A percentile compares a stretch with the other conserved stretches of the same genome.
Conservation (phyloP, 306 rosid genomes). For the Prosopis cineraria region DNA sequence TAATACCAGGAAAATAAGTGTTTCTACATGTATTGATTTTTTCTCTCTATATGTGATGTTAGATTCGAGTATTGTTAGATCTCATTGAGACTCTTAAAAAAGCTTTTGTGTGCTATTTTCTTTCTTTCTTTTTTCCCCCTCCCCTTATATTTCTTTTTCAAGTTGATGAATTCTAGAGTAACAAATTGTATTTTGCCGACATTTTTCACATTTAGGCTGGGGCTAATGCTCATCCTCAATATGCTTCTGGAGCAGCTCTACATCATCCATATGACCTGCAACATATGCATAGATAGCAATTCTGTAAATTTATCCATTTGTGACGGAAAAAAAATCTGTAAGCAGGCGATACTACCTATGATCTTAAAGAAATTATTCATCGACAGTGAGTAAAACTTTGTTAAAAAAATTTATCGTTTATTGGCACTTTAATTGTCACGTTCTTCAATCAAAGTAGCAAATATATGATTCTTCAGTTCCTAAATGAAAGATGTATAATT, state of each 20-base stretch:
- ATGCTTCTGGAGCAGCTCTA: conserved; percentile 41
- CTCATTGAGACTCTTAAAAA: too few relatives aligned
- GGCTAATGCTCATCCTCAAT: conserved; percentile 49
- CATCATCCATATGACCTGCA: conserved; percentile 45
- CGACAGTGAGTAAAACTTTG: not conserved
- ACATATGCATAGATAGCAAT: conserved; percentile 46
- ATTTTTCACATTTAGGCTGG: conserved; percentile 54
- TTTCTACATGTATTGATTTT: conserved; percentile 15
- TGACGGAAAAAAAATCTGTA: conserved; percentile 7
- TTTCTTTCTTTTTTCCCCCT: not conserved
- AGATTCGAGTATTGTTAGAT: too few relatives aligned
- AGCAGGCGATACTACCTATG: not conserved
- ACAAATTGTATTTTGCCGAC: conserved; percentile 6
- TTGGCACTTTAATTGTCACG: too few relatives aligned
- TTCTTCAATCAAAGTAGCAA: too few relatives aligned
- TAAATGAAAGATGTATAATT: too few relatives aligned
- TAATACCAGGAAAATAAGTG: not conserved
- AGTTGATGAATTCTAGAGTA: not conserved
- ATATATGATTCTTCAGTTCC: too few relatives aligned
- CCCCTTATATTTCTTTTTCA: not conserved
- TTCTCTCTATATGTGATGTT: too few relatives aligned
- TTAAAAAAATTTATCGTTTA: not conserved
- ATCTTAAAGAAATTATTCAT: not conserved
- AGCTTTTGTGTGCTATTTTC: not conserved
- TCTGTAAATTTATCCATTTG: conserved; percentile 6